Base-by-base conservation (phyloP, 2,329 filamentous ascomycete genomes). In the Camptophora hylomeconis region DNA sequence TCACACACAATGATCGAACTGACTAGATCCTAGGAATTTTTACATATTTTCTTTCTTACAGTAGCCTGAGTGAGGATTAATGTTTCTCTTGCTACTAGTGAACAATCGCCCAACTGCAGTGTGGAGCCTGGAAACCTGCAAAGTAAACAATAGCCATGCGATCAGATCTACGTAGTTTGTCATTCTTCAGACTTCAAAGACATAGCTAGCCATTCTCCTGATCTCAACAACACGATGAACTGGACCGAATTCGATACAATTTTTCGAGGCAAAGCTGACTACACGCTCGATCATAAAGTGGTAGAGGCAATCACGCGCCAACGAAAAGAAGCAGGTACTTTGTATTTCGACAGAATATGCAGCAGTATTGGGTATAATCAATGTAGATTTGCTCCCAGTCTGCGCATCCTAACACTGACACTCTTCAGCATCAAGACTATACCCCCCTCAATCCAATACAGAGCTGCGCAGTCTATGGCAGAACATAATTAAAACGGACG, bases 301-400 rank as follows among this genome's bases (percentile, higher is more conserved):
- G 57, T 72, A 31, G 65, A 75, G 26, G 66, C 72, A 26, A 80
- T 84, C 31, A 65, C 77, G 35, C 57, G 63, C 17, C 71, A 71
- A 47, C 75, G 80, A 42, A 78, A 75, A 46, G 66, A 57, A 26
- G 63, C 84, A 12, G 72, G 75, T 36, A 61, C 67, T 33, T 68
- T 87, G 33, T 92, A 89, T 54, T 76, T 87, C 47, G 82, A 92
- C 51, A 72, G 78, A 30, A 71, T 92, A 21, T 59, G 89, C 36
- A 71, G 68, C 31, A 65, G 76, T 1, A 59, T 87, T 16, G 72
- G 77, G 16, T 69, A 89, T 33, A 64, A 66, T 42, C 74, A 78
- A 54, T 69, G 81, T 82, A 42, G 15, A 25, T 26, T 24, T 10
- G 48, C 31, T 25, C 12, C 8, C 28, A 28, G 13, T 20, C 20